phyloP scores from a whole-genome alignment of 768 basidiomycete genomes.

The Xerocomellus chrysenteron region DNA sequence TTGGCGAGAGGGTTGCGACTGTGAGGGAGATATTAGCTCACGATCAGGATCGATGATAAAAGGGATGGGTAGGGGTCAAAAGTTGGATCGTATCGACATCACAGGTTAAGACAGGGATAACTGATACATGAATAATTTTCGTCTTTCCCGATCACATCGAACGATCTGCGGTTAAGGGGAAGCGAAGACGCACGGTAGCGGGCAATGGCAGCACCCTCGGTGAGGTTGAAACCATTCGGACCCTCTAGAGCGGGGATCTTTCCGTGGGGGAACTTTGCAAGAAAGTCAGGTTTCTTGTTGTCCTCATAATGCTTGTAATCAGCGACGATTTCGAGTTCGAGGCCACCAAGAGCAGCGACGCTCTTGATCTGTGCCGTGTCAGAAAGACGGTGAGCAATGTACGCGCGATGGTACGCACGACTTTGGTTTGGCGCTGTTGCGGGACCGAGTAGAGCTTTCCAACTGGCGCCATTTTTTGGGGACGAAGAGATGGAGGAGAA shows the following conservation, averaged over 20 bases:
- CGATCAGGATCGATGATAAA: slow-evolving; percentile 9
- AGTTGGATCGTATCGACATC: slow-evolving; percentile 46
- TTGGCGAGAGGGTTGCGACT: slow-evolving; percentile 80
- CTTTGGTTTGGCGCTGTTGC: slow-evolving; percentile 38
- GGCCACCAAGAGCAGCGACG: slow-evolving; percentile 56
- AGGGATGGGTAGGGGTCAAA: slow-evolving; percentile 9
- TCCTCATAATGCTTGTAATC: slow-evolving; percentile 59
- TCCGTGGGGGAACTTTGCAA: slow-evolving; percentile 73
- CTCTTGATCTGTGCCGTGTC: slow-evolving; percentile 44
- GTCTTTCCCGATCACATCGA: slow-evolving; percentile 21
- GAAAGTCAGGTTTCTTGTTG: slow-evolving; percentile 70
- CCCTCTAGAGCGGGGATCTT: slow-evolving; percentile 86
- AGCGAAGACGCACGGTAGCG: slow-evolving; percentile 72
- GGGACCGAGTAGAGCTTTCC: slow-evolving; percentile 64
- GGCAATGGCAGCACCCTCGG: slow-evolving; percentile 79
- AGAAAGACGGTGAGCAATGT: neutral
- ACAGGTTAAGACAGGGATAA: slow-evolving; percentile 71
- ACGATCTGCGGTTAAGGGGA: slow-evolving; percentile 8
- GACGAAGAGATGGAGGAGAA: slow-evolving; percentile 23
- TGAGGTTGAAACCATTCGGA: slow-evolving; percentile 72
- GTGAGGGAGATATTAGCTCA: slow-evolving; percentile 15
- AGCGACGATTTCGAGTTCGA: slow-evolving; percentile 54
- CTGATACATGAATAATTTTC: slow-evolving; percentile 44
- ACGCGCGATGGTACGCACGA: slow-evolving; percentile 36
- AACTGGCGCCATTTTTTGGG: slow-evolving; percentile 50